Conservation (phyloP, 2,329 filamentous ascomycete genomes). For the Fusarium dimerum region DNA sequence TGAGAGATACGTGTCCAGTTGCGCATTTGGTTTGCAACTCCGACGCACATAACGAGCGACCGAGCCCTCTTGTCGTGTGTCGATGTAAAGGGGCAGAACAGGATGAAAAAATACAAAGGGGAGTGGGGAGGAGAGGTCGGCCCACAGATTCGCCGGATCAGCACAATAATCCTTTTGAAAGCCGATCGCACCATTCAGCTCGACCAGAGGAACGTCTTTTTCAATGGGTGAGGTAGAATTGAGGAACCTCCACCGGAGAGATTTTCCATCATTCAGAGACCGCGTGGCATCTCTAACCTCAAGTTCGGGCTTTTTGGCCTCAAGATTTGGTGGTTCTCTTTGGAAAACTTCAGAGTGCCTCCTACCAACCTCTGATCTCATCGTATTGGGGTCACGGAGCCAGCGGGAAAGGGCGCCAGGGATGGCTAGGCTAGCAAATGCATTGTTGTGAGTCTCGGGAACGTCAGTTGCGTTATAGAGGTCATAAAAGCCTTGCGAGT, state of each 20-base stretch:
- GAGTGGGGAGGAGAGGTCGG: constrained; percentile 62
- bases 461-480: constrained; percentile 67
- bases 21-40: constrained; percentile 89
- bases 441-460: constrained; percentile 68
- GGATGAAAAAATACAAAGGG: constrained; percentile 89
- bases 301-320: constrained; percentile 44
- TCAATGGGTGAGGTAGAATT: constrained; percentile 52
- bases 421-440: constrained; percentile 74
- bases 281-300: constrained; percentile 51
- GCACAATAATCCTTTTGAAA: constrained; percentile 73
- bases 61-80: constrained; percentile 85
- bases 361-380: constrained; percentile 68
- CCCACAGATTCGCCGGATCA: constrained; percentile 67
- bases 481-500: constrained; percentile 73
- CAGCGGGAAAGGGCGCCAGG: constrained; percentile 75
- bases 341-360: constrained; percentile 70
- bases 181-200: constrained; percentile 78
- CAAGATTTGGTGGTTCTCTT: constrained; percentile 44
- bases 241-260: constrained; percentile 70
- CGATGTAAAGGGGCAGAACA: constrained; percentile 86
- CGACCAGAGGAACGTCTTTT: constrained; percentile 59
- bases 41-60: constrained; percentile 84
- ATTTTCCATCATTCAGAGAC: constrained; percentile 34
- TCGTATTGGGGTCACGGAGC: constrained; percentile 71
- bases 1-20: constrained; percentile 81